Conservation (phyloP, 768 basidiomycete species). For the Crucibulum laeve region DNA sequence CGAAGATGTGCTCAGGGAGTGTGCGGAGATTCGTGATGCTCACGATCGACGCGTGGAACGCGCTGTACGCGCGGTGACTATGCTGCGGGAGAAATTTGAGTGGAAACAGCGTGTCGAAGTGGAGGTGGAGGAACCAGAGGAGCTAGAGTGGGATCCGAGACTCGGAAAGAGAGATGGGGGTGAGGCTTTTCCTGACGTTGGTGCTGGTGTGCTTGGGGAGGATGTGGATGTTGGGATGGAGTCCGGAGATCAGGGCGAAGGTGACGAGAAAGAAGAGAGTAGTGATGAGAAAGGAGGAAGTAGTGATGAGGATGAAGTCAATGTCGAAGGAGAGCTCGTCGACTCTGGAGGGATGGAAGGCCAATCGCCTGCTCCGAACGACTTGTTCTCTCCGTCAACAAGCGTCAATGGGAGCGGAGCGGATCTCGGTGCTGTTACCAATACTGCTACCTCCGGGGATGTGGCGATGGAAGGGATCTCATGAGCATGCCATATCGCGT, state of each 20-base stretch:
- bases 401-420: no score
- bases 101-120: conserved; percentile 82
- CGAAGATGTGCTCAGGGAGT: conserved; percentile 64
- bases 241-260: conserved; percentile 7
- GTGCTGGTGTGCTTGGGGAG: conserved; percentile 20
- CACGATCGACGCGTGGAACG: conserved; percentile 77
- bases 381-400: no score
- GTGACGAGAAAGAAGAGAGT: no score
- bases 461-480: no score
- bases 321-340: conserved; percentile 10
- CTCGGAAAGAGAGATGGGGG: conserved; percentile 25
- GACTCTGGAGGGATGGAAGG: conserved; percentile 6
- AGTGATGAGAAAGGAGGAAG: conserved; percentile 12
- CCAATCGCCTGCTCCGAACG: neutral
- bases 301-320: conserved; percentile 13
- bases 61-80: conserved; percentile 72
- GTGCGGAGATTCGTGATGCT: conserved; percentile 58
- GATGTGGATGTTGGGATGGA: conserved; percentile 16
- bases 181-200: conserved; percentile 19
- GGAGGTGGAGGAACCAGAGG: conserved; percentile 75
- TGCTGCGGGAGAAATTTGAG: conserved; percentile 77
- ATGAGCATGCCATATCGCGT: no score
- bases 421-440: no score
- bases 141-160: conserved; percentile 67
- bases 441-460: no score